Conservation (phyloP, 1,284 basidiomycete genomes). For the Pisolithus thermaeus region DNA sequence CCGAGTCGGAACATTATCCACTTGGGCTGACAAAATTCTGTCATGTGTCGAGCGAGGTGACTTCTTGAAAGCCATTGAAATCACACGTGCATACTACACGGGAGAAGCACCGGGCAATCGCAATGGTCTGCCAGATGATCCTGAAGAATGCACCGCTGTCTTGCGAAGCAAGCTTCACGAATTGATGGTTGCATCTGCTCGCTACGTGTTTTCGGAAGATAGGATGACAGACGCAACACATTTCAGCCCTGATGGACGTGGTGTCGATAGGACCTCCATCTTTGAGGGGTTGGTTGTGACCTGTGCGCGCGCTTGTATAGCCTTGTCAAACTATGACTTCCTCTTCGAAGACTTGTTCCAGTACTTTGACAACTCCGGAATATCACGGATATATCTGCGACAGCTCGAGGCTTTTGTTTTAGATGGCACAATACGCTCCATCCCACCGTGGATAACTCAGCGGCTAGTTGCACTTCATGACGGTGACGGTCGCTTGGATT, state of each 20-base stretch:
- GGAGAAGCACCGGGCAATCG: conserved; percentile 80
- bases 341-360: conserved; percentile 93
- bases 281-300: conserved; percentile 86
- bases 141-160: conserved; percentile 49
- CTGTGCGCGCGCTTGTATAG: conserved; percentile 79
- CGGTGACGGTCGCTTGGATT: conserved; percentile 63
- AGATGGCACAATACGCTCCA: conserved; percentile 60
- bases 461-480: conserved; percentile 78
- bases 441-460: conserved; percentile 88
- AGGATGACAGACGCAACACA: conserved; percentile 89
- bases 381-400: conserved; percentile 81
- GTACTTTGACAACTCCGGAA: conserved; percentile 80
- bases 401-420: conserved; percentile 86
- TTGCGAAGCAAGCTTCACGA: conserved; percentile 78
- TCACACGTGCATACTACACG: conserved; percentile 80
- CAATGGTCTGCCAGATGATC: conserved; percentile 78
- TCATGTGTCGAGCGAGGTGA: conserved; percentile 81
- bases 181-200: conserved; percentile 83
- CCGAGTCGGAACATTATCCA: conserved; percentile 81
- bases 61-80: conserved; percentile 86
- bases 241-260: conserved; percentile 74
- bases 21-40: conserved; percentile 94
- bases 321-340: conserved; percentile 77
- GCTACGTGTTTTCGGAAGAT: conserved; percentile 92
- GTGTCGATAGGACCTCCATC: conserved; percentile 85